Percentiles rank a stretch among this genome's conserved stretches.
These are phyloP conservation scores for Ilex asprella DNA, from an alignment of 257 asterid species.

Conservation along the genomic window DNA sequence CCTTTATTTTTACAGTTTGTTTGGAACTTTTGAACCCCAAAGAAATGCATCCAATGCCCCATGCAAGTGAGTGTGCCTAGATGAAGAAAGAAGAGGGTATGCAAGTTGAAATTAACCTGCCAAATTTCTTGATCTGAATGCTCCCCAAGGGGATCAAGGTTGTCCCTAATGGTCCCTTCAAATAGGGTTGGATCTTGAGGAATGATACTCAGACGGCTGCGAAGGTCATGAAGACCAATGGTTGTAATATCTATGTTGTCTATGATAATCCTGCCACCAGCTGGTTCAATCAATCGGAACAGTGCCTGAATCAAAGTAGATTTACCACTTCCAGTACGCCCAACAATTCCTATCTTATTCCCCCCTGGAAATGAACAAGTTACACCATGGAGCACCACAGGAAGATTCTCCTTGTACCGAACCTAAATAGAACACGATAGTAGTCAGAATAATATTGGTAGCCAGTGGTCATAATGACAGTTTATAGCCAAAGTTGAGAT, in stretches of 20 bases:
- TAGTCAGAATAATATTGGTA: neutral
- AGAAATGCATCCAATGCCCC: neutral
- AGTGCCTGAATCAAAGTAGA: conserved; percentile 96
- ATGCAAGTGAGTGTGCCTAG: neutral
- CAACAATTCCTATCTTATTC: conserved; percentile 89
- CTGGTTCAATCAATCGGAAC: conserved; percentile 89
- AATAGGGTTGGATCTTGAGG: conserved; percentile 97
- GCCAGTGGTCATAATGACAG: too few species aligned
- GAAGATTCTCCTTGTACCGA: conserved; percentile 93
- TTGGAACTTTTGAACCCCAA: neutral
- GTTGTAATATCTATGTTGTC: conserved; percentile 76
- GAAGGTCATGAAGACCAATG: conserved; percentile 93
- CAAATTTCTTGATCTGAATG: conserved; percentile 82
- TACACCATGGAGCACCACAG: conserved; percentile 89
- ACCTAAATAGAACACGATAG: conserved; percentile 28
- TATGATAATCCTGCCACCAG: conserved; percentile 75
- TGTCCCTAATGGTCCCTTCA: conserved; percentile 93
- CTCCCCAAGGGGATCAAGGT: conserved; percentile 89
- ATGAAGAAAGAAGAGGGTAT: neutral
- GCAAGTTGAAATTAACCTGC: conserved; percentile 47
- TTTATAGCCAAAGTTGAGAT: too few species aligned
- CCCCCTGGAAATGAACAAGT: conserved; percentile 95
- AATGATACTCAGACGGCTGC: conserved; percentile 82
- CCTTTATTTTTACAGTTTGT: neutral
- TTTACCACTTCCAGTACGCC: conserved; percentile 99